Evolutionary conservation across 106 monocot genomes (phyloP), one percentile per base, ranked within the genome.

Genomic region (Dendrobium chrysotoxum): DNA sequence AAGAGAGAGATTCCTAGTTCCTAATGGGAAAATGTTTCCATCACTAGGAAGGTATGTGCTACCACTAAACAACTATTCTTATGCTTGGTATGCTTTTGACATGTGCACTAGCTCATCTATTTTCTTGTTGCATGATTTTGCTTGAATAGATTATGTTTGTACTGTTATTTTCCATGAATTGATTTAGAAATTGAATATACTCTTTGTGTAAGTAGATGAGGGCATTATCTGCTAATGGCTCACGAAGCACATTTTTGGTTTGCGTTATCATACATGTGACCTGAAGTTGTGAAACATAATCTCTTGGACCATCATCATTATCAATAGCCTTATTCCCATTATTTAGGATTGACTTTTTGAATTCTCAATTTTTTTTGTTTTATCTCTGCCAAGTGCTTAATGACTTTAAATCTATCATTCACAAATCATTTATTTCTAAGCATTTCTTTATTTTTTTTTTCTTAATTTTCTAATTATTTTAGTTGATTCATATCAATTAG

Each of bases 11-110:
- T 98, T 98, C 85, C 89, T 98, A 79, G 39, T 41, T 15, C 88
- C 92, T 44, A 68, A 81, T 89, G 98, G 97, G 28, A 98, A 95
- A 78, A 98, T 98, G 98, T 98, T 98, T 85, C 98, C 98, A 79
- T 84, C 91, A 40, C n/a, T 85, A 50, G 98, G 98, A 84, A 92
- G 98, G 98, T 98, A 80, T 78, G 77, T 18, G 55, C 54, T 65
- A 53, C 31, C 25, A 26, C 47, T 46, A 28, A 28, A 20, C 47
- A 15, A 7, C 20, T 74, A 41, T 42, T 42, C 39, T 28, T 21
- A n/a, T 2, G 41, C 20, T 42, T 42, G 12, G 39, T 72, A 39
- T 72, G 20, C 40, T 28, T 70, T 70, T 41, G 40, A 20, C 18
- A 42, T 42, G 71, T 74, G 38, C 40, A 42, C 6, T 42, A 5